Base-by-base conservation (phyloP, 352 stramenopile species). In the Globisporangium paddicum region DNA sequence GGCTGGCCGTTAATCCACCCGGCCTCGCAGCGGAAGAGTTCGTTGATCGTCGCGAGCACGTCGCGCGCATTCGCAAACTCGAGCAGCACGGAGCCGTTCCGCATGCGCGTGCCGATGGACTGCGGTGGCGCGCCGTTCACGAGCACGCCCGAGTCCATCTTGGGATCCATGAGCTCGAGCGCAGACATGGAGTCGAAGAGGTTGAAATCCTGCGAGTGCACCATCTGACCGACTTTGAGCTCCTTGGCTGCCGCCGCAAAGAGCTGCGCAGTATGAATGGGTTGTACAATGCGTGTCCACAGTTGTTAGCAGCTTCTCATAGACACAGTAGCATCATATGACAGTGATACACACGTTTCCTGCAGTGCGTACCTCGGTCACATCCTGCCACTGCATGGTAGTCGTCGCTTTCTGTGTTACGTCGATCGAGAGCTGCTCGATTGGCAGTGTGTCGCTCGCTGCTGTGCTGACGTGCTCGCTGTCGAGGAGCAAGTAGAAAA, bases 131-230 rank as follows among this genome's bases (percentile, higher is more conserved):
- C 59, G 40, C 74, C 80, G 63, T 87, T 79, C 14, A 81, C 67
- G n/a, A 88, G 66, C 64, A 93, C 86, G 30, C 93, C 96, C 38
- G 84, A 93, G 75, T 98, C 94, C 93, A 98, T 98, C 62, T 96
- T 97, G 7, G 75, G 74, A 64, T 98, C 91, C 79, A 97, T 96
- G 2, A 98, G 69, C 76, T 98, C 93, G 18, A 97, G 70, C 49
- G 94, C 94, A 32, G 90, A 93, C 91, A 98, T 98, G 57, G 90
- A 96, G 60, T 98, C 90, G 63, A 95, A 95, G 55, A 98, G 77
- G 55, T 86, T 95, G 54, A 98, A 97, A 55, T 84, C 66, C 7
- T 83, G 62, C 42, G 87, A 73, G 45, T 95, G 85, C 32, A 93
- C 71, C 56, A 95, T 63, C 49, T 95, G 82, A 2, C 85, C 82